Conservation (phyloP, 192 early-diverging fungal genomes). For the Backusella australiensis region DNA sequence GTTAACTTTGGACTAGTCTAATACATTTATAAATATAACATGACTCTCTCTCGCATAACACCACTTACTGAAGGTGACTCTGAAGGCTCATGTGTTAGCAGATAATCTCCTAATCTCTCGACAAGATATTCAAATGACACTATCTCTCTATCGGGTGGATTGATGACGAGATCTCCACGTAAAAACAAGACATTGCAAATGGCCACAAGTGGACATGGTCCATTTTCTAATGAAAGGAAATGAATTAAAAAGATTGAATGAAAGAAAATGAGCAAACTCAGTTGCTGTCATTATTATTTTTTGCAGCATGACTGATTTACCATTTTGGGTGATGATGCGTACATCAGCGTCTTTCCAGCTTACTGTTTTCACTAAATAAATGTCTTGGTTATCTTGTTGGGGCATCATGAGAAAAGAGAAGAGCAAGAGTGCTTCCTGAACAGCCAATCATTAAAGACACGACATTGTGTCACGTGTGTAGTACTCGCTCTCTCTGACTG, state of each 20-base stretch:
- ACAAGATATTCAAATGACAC: slow-evolving; percentile 71
- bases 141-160: slow-evolving; percentile 42
- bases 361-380: slow-evolving; percentile 77
- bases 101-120: slow-evolving; percentile 71
- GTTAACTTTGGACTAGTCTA: slow-evolving; percentile 1
- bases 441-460: no score
- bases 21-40: not conserved
- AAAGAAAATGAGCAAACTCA: not conserved
- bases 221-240: slow-evolving; percentile 60
- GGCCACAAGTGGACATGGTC: slow-evolving; percentile 88
- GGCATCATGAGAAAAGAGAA: not conserved
- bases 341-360: slow-evolving; percentile 58
- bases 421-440: not conserved
- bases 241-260: not conserved
- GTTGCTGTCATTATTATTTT: not conserved
- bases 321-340: slow-evolving; percentile 86
- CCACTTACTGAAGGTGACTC: slow-evolving; percentile 8
- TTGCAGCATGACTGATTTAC: slow-evolving; percentile 26
- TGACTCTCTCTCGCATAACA: not conserved
- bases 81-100: slow-evolving; percentile 47
- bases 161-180: slow-evolving; percentile 61
- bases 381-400: not conserved
- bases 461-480: not conserved
- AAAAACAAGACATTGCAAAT: slow-evolving; percentile 84
- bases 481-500: not conserved